These are phyloP conservation scores for Dentiscutata heterogama DNA, from an alignment of 371 early-diverging fungal species.

Conservation along the genomic window DNA sequence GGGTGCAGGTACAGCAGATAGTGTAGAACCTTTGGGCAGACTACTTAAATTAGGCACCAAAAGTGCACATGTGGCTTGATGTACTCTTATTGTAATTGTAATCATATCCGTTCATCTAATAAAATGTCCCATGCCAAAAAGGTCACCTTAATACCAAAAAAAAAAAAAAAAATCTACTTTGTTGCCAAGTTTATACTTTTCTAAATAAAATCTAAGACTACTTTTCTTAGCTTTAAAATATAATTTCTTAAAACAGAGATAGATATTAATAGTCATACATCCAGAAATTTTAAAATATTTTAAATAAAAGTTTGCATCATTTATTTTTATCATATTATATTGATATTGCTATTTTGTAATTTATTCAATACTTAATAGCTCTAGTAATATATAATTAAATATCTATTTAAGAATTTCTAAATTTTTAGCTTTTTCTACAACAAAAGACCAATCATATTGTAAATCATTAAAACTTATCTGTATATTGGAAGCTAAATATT, in stretches of 20 bases:
- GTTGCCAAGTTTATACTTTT: constrained; percentile 3
- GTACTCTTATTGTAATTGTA: no score
- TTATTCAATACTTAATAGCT: neutral
- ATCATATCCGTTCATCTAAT: no score
- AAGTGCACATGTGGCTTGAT: no score
- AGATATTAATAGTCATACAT: neutral
- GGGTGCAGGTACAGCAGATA: no score
- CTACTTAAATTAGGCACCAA: no score
- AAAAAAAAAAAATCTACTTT: constrained; percentile 29
- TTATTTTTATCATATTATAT: neutral
- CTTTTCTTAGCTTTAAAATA: constrained; percentile 11
- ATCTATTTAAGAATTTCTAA: constrained; percentile 34
- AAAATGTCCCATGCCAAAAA: no score
- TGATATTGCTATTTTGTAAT: constrained; percentile 38
- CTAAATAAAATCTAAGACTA: constrained; percentile 7
- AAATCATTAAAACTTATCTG: constrained; percentile 32
- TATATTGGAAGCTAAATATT: constrained; percentile 14
- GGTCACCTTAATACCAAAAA: no score
- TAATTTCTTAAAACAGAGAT: neutral
- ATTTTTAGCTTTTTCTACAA: constrained; percentile 20
- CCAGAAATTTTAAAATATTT: neutral
- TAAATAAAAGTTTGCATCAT: neutral
- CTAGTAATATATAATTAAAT: constrained; percentile 22
- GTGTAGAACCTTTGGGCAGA: no score
- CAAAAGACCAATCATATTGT: constrained; percentile 34